Evolutionary conservation across 2,329 filamentous ascomycete genomes (phyloP).

Genomic region (Clonostachys rosea): DNA sequence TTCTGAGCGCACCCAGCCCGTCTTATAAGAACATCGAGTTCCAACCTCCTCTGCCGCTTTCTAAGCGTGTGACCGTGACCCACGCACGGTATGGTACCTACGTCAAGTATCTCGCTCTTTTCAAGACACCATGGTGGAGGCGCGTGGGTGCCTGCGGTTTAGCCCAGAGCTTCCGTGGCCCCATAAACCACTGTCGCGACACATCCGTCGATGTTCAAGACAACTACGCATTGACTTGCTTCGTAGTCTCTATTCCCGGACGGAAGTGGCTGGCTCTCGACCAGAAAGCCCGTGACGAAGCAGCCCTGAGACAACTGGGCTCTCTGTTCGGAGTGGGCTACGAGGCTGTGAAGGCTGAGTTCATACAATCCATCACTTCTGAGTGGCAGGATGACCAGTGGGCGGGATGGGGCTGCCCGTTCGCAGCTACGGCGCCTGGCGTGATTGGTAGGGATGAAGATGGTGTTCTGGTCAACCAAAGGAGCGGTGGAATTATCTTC

Average conservation of each 20-base stretch:
- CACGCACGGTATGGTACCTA: conserved; percentile 34
- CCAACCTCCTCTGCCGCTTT: conserved; percentile 32
- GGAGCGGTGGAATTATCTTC: too few relatives aligned
- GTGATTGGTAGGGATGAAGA: too few relatives aligned
- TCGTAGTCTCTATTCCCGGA: conserved; percentile 22
- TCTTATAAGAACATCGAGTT: conserved; percentile 40
- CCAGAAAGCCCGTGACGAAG: conserved; percentile 16
- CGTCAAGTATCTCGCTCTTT: conserved; percentile 30
- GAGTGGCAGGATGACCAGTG: too few relatives aligned
- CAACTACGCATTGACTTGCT: conserved; percentile 30
- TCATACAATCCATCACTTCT: too few relatives aligned
- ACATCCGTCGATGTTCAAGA: conserved; percentile 23
- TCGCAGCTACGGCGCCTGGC: too few relatives aligned
- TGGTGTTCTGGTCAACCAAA: too few relatives aligned
- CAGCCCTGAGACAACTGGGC: too few relatives aligned
- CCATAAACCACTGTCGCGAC: conserved; percentile 31
- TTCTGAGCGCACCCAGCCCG: conserved; percentile 44
- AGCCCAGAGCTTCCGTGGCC: conserved; percentile 31
- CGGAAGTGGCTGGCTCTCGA: conserved; percentile 21
- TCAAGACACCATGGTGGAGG: conserved; percentile 23
- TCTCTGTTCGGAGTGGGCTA: too few relatives aligned
- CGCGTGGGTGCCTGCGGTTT: conserved; percentile 28
- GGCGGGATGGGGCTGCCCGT: too few relatives aligned
- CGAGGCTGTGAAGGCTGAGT: too few relatives aligned
- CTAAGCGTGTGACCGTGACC: conserved; percentile 24